Evolutionary conservation across 1,139 yeast species (phyloP), one percentile per base, ranked within the genome.

Genomic region (Petasospora rhodanensis): DNA sequence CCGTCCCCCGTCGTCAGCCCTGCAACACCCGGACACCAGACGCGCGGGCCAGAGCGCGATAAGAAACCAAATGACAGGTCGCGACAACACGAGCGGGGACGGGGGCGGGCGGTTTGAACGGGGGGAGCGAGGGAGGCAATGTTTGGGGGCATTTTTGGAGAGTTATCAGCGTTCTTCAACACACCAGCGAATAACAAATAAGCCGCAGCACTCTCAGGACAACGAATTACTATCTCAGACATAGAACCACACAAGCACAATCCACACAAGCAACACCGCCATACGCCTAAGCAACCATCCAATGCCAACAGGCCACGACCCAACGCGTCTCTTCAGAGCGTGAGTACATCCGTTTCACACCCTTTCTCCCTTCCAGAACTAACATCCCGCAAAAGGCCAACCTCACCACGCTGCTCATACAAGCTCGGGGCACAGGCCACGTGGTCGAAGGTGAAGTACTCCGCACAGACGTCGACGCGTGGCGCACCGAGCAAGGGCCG

Each of bases 221-320:
- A n/a, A n/a, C n/a, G n/a, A n/a, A n/a, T n/a, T n/a, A n/a, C n/a
- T n/a, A n/a, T n/a, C n/a, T n/a, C n/a, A n/a, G n/a, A n/a, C n/a
- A 18, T 12, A 17, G 18, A n/a, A 5, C 26, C n/a, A 14, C 14
- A n/a, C 14, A 22, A 22, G 14, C 12, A 15, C 14, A 11, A 17
- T 5, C 18, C 26, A 24, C 5, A 14, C 7, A 24, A 11, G 11
- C 6, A 8, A 8, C 10, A n/a, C 7, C 6, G 12, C 22, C 12
- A n/a, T 9, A n/a, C 22, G 12, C 10, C 11, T 14, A 8, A 13
- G 7, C 12, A 8, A n/a, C 28, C 13, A 18, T 12, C 14, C 24
- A 26, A 50, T 51, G 55, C 55, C 55, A 7, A 43, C 54, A 7
- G 54, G 54, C 26, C 45, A 46, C 29, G 55, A 52, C 26, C 52